Percentiles rank a stretch among this genome's conserved stretches.
Evolutionary conservation across 192 early-diverging fungal genomes (phyloP).

Genomic region (Coemansia sp.): DNA sequence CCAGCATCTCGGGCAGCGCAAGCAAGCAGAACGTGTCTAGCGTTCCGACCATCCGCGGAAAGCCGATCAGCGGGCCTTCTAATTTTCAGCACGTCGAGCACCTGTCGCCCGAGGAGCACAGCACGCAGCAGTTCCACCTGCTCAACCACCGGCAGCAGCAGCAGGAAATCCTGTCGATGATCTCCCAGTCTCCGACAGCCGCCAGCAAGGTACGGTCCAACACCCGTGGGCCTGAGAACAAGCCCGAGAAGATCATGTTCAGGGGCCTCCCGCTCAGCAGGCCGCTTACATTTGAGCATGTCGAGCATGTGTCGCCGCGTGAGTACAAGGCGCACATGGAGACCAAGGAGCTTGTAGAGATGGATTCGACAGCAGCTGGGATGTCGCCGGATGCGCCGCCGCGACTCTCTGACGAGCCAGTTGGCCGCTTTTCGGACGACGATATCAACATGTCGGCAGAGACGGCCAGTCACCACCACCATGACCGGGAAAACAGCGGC

Average conservation of each 20-base stretch:
- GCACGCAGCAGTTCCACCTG: constrained; percentile 51
- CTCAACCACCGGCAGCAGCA: constrained; percentile 53
- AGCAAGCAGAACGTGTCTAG: background rate
- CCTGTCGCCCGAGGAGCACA: constrained; percentile 33
- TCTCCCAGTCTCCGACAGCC: constrained; percentile 13
- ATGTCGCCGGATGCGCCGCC: background rate
- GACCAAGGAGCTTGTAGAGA: constrained; percentile 6
- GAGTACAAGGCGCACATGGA: constrained; percentile 44
- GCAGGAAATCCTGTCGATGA: constrained; percentile 47
- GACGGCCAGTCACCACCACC: background rate
- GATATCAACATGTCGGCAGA: background rate
- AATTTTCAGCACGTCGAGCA: constrained; percentile 52
- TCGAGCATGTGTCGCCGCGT: constrained; percentile 48
- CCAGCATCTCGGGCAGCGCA: background rate
- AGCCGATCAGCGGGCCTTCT: constrained; percentile 37
- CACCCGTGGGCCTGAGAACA: constrained; percentile 1
- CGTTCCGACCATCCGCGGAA: constrained; percentile 26
- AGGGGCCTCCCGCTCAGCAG: constrained; percentile 49
- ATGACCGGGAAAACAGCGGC: background rate
- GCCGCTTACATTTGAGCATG: constrained; percentile 47
- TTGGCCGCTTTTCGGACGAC: background rate
- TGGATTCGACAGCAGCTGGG: constrained; percentile 1
- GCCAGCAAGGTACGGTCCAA: constrained; percentile 11
- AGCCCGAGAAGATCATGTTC: constrained; percentile 35
- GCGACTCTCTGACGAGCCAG: background rate